Conservation (phyloP, 345 rosid genomes). For the Litchi chinensis region DNA sequence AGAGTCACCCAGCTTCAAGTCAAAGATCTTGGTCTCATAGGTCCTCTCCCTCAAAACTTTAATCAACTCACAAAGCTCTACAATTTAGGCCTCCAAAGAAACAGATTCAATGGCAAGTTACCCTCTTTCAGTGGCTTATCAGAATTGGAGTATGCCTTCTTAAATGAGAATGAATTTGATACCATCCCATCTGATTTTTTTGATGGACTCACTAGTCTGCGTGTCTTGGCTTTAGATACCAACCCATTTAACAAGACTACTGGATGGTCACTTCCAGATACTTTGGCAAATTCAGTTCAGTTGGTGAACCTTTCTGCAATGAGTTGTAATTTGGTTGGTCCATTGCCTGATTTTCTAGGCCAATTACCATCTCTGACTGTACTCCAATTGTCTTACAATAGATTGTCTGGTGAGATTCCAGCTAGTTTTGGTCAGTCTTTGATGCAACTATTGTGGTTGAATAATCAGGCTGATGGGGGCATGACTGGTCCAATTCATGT, state of each 20-base stretch:
- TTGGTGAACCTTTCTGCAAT: slow-evolving; percentile 41
- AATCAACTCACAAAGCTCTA: slow-evolving; percentile 45
- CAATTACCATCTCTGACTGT: slow-evolving; percentile 34
- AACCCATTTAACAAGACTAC: slow-evolving; percentile 41
- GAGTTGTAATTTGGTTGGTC: slow-evolving; percentile 45
- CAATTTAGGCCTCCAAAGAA: slow-evolving; percentile 56
- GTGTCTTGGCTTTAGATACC: slow-evolving; percentile 51
- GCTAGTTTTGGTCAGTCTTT: slow-evolving; percentile 39
- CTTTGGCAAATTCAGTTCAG: slow-evolving; percentile 37
- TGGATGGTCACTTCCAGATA: slow-evolving; percentile 52
- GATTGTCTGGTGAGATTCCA: slow-evolving; percentile 47
- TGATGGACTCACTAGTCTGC: slow-evolving; percentile 38
- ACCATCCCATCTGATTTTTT: slow-evolving; percentile 51
- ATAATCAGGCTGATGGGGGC: slow-evolving; percentile 44
- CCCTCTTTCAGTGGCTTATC: slow-evolving; percentile 50
- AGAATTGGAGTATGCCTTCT: slow-evolving; percentile 41
- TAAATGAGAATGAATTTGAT: slow-evolving; percentile 49
- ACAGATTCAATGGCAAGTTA: slow-evolving; percentile 41
- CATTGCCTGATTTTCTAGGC: slow-evolving; percentile 47
- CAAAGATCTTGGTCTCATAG: slow-evolving; percentile 44
- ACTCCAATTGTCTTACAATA: slow-evolving; percentile 43
- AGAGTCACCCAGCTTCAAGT: slow-evolving; percentile 56
- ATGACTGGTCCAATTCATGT: slow-evolving; percentile 44
- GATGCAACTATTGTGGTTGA: slow-evolving; percentile 49
- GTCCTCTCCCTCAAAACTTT: slow-evolving; percentile 43